Base-by-base conservation (phyloP, 768 basidiomycete species). In the Chalciporus pseudorubinellus region DNA sequence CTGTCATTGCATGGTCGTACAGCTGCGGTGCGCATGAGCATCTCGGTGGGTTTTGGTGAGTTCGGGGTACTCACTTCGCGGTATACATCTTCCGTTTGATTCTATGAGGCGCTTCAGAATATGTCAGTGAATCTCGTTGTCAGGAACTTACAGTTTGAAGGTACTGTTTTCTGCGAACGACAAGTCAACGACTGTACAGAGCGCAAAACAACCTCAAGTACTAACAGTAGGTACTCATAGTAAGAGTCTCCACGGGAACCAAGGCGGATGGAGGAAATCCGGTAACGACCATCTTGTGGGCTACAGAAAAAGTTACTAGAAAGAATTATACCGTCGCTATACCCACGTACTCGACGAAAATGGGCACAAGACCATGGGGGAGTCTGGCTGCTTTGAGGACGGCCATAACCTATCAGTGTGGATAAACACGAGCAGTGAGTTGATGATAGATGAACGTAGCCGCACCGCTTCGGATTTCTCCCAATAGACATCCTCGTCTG, bases 241-340 rank as follows among this genome's bases (percentile, higher is more conserved):
- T 85, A 98, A 3, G 91, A 93, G 67, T 98, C 95, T 26, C 87
- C 95, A 39, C 93, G 79, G 29, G 93, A 93, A 22, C 95, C 95
- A 19, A 98, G 79, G 12, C 94, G 84, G 55, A 98, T 89, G 16
- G 87, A 80, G 12, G 88, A 84, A 21, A 81, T 70, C 18, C 83
- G 68, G 55, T 83, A 86, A 47, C 68, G 72, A 18, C 85, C 84
- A 39, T 64, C 72, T 26, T 70, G 48, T 0, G 80, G 74, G 22
- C 85, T 85, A 29, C 40, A 21, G 39, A 44, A 53, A 44, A 18
- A 56, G 45, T 46, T 14, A 54, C 61, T 26, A 65, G 54, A 34
- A 40, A 13, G 28, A 31, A 34, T 28, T 28, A 48, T 28, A 42
- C 22, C 41, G 22, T 31, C 11, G 46, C 39, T 28, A 64, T 13